Conservation (phyloP, 78 protist genomes). For the Polysphondylium violaceum region DNA sequence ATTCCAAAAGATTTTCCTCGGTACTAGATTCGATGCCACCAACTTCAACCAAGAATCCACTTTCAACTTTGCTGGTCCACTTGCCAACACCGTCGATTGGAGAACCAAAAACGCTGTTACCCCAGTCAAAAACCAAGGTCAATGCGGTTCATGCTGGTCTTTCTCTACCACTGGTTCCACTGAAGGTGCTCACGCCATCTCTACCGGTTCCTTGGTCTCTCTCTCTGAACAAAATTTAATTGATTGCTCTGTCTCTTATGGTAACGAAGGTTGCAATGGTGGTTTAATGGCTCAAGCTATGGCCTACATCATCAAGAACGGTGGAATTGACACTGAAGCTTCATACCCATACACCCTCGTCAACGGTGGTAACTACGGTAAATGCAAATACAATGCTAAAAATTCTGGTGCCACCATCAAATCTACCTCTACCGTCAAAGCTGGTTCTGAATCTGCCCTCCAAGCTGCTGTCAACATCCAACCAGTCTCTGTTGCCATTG, state of each 20-base stretch:
- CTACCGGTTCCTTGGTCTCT: slow-evolving; percentile 11
- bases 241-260: slow-evolving; percentile 81
- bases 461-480: slow-evolving; percentile 17
- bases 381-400: slow-evolving; percentile 33
- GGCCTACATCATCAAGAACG: slow-evolving; percentile 77
- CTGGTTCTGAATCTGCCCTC: slow-evolving; percentile 66
- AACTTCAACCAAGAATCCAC: not conserved
- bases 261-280: slow-evolving; percentile 89
- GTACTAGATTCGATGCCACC: slow-evolving; percentile 39
- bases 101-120: slow-evolving; percentile 80
- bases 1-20: slow-evolving; percentile 21
- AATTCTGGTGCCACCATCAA: slow-evolving; percentile 72
- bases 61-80: not conserved
- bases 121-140: slow-evolving; percentile 81
- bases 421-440: slow-evolving; percentile 59
- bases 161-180: slow-evolving; percentile 79
- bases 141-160: slow-evolving; percentile 90
- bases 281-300: slow-evolving; percentile 86
- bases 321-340: slow-evolving; percentile 89
- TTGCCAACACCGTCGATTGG: slow-evolving; percentile 68
- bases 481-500: slow-evolving; percentile 94
- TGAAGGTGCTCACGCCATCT: slow-evolving; percentile 78
- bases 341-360: slow-evolving; percentile 90
- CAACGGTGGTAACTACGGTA: slow-evolving; percentile 51
- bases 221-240: slow-evolving; percentile 89